Evolutionary conservation across 192 early-diverging fungal species (phyloP).

Genomic region (Entomortierella lignicola): DNA sequence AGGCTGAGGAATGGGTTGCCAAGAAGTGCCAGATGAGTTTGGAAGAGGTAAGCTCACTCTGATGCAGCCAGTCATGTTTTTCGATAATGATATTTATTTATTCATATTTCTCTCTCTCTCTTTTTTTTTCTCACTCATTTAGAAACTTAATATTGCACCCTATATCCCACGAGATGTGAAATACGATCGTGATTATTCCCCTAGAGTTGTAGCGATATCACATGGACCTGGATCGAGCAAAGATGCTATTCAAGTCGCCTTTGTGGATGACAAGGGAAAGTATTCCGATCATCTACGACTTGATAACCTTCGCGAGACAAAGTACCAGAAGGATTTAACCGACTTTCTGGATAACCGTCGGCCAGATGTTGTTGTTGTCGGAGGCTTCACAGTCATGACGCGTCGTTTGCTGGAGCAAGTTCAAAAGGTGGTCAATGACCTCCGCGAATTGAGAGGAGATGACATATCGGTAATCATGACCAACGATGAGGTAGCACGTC

Average conservation of each 20-base stretch:
- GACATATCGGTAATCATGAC: slow-evolving; percentile 75
- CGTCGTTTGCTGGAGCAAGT: slow-evolving; percentile 80
- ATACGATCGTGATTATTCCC: slow-evolving; percentile 60
- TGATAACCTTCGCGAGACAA: slow-evolving; percentile 63
- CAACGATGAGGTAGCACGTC: slow-evolving; percentile 88
- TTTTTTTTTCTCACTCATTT: not conserved
- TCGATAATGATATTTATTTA: not conserved
- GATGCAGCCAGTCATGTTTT: no score
- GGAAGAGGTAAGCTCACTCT: slow-evolving; percentile 57
- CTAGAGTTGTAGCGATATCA: slow-evolving; percentile 74
- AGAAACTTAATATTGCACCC: slow-evolving; percentile 76
- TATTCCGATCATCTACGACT: slow-evolving; percentile 73
- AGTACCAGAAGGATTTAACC: slow-evolving; percentile 60
- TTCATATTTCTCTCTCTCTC: not conserved
- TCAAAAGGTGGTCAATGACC: slow-evolving; percentile 63
- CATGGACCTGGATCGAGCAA: slow-evolving; percentile 77
- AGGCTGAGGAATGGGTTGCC: slow-evolving; percentile 78
- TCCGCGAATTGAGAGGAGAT: slow-evolving; percentile 59
- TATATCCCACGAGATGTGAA: slow-evolving; percentile 54
- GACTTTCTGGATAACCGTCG: slow-evolving; percentile 68
- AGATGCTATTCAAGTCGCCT: slow-evolving; percentile 69
- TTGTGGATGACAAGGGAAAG: slow-evolving; percentile 82
- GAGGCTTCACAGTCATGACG: slow-evolving; percentile 80
- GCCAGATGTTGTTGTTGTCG: slow-evolving; percentile 85
- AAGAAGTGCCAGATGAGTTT: slow-evolving; percentile 71